phyloP scores from a whole-genome alignment of 495 filamentous ascomycete species.

The Penicillium canescens region DNA sequence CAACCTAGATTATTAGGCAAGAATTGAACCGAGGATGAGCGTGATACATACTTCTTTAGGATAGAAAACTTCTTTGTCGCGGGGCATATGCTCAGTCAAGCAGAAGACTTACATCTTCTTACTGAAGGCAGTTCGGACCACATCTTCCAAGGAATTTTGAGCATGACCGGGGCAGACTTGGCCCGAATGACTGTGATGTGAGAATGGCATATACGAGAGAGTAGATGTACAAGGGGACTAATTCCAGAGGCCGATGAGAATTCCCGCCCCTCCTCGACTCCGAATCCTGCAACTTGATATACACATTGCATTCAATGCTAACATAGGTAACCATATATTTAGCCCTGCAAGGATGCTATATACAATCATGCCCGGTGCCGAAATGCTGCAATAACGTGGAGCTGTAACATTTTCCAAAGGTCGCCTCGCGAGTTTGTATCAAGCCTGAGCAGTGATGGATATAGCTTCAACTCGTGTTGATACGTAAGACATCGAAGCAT shows the following conservation, averaged over 20 bases:
- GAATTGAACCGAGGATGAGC: background rate
- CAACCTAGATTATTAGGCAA: conserved; percentile 29
- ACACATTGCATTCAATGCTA: too few species aligned
- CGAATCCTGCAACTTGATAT: too few species aligned
- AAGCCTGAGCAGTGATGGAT: too few species aligned
- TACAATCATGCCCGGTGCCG: too few species aligned
- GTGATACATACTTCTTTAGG: conserved; percentile 77
- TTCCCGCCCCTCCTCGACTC: conserved; percentile 6
- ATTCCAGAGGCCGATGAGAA: conserved; percentile 13
- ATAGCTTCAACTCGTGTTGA: too few species aligned
- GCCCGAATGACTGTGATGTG: conserved; percentile 98
- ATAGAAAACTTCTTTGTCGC: conserved; percentile 74
- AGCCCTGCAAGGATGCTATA: too few species aligned
- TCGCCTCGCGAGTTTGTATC: too few species aligned
- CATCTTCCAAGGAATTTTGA: conserved; percentile 76
- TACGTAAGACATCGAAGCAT: too few species aligned
- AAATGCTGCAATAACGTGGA: too few species aligned
- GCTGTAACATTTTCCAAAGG: too few species aligned
- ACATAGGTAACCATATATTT: too few species aligned
- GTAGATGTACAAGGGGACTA: background rate
- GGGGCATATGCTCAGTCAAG: conserved; percentile 96
- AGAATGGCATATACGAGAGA: conserved; percentile 75
- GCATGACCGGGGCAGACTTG: conserved; percentile 95
- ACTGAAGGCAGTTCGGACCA: conserved; percentile 76
- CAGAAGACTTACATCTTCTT: conserved; percentile 79